A percentile compares a stretch with the other conserved stretches of the same genome.
phyloP scores from a whole-genome alignment of 2,329 filamentous ascomycete species.

The Sporothrix pseudoabietina region DNA sequence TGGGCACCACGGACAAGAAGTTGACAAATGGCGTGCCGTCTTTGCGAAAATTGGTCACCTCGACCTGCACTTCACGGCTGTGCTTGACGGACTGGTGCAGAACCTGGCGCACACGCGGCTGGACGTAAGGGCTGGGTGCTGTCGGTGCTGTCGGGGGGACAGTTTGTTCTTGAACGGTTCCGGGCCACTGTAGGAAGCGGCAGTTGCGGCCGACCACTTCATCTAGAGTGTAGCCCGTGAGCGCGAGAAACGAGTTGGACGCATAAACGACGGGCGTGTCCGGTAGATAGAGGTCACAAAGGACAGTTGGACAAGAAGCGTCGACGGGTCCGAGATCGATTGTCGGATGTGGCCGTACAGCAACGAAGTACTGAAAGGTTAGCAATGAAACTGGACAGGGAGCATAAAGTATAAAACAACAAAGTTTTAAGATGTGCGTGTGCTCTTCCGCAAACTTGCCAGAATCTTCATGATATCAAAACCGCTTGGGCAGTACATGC shows the following conservation, averaged over 20 bases:
- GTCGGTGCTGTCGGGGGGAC: neutral
- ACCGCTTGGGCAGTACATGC: constrained; percentile 28
- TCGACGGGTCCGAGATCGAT: constrained; percentile 82
- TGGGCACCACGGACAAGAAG: constrained; percentile 80
- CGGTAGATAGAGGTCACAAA: constrained; percentile 74
- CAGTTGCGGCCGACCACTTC: constrained; percentile 82
- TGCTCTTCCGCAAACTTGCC: neutral
- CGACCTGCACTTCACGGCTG: constrained; percentile 51
- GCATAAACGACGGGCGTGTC: constrained; percentile 83
- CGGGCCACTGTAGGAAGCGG: constrained; percentile 76
- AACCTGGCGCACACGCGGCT: constrained; percentile 51
- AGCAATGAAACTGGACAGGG: neutral
- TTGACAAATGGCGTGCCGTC: constrained; percentile 81
- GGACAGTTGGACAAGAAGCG: constrained; percentile 77
- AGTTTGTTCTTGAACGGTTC: neutral
- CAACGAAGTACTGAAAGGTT: constrained; percentile 51
- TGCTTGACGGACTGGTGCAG: constrained; percentile 52
- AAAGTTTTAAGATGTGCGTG: neutral
- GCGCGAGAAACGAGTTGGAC: constrained; percentile 73
- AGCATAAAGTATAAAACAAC: neutral
- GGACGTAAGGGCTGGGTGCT: neutral
- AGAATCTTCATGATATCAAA: constrained; percentile 31
- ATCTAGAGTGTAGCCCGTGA: constrained; percentile 75
- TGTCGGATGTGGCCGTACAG: constrained; percentile 69
- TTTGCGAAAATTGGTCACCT: constrained; percentile 78